Base-by-base conservation (phyloP, 2,329 filamentous ascomycete genomes). In the Zopfia rhizophila region DNA sequence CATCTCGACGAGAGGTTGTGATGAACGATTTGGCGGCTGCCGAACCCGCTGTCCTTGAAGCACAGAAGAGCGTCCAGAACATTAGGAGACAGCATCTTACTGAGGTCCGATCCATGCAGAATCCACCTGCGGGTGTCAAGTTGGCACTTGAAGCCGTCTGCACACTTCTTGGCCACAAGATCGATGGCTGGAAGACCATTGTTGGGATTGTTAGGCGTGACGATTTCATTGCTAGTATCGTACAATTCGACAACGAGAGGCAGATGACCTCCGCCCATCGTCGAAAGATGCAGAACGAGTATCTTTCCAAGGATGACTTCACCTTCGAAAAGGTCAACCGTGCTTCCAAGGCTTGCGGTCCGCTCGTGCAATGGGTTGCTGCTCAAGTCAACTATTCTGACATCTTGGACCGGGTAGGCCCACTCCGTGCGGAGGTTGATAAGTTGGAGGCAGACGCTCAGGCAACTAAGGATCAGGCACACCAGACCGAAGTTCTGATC, bases 331-430 rank as follows among this genome's bases (percentile, higher is more conserved):
- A 90, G 72, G 94, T 97, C 72, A 95, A 96, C 73, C 90, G 91
- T 62, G 94, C 94, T 51, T 96, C 90, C 75, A 97, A 94, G 77
- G 94, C 94, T 33, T 99, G 94, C 72, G 95, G 94, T 64, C 95
- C 94, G 18, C 82, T 99, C 11, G 93, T 99, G 13, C 91, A 97
- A 68, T 99, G 94, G 94, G 93, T 96, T 3, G 83, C 90, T 70
- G 95, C 94, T 14, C 94, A 99, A 74, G 94, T 99, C 67, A 91
- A 90, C 65, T 99, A 96, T 73, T 96, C 93, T n/a, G 91, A 94
- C 57, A 99, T 99, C 61, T 78, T 99, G 53, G 92, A 97, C 68
- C 86, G 91, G 25, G 91, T 99, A 48, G 95, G 93, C 2, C 94
- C 94, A 17, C 79, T 99, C 44, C 88, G 93, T 67, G 88, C 93